Evolutionary conservation across 768 basidiomycete species (phyloP), one percentile per base, ranked within the genome.

Genomic region (Amanita brunnescens): DNA sequence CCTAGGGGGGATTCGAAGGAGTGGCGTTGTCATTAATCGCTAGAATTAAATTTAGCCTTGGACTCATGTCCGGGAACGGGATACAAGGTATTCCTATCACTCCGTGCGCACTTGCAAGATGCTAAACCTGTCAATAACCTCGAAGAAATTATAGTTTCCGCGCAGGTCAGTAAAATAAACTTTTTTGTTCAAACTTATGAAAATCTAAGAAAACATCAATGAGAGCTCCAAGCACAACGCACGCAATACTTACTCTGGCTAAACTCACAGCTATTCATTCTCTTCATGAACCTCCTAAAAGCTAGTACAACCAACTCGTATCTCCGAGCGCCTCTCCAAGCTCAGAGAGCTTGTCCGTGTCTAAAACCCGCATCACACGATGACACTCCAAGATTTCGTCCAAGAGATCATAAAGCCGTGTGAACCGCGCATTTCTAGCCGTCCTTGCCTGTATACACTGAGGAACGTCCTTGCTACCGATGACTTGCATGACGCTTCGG

Each of bases 341-440:
- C 14, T 67, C 68, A 13, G 41, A 34, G 3, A 51, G 32, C 23
- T 51, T 41, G 56, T 90, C 87, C 42, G 88, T 87, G 52, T 83
- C 83, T 56, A 91, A 66, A 9, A 90, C 80, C 55, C 70, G 74
- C 40, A 80, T 81, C 38, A 85, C 62, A 54, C 75, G 73, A 64
- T 92, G 90, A 40, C 88, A 67, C 61, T 91, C 89, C 44, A 80
- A 70, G 18, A 88, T 76, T 59, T 91, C 90, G 24, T 91, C 90
- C 55, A 91, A 66, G 34, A 86, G 61, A 57, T 89, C 87, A 57
- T 84, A 91, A 66, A 92, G 91, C 51, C 80, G 71, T 26, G 82
- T 87, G 62, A 87, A 85, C 65, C 85, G 88, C 67, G 91, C 89
- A 67, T 91, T 91, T 13, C 79, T 79, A 2, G 79, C 80, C 2